These are phyloP conservation scores for Podila verticillata DNA, from an alignment of 192 early-diverging fungal genomes.

Conservation along the genomic window DNA sequence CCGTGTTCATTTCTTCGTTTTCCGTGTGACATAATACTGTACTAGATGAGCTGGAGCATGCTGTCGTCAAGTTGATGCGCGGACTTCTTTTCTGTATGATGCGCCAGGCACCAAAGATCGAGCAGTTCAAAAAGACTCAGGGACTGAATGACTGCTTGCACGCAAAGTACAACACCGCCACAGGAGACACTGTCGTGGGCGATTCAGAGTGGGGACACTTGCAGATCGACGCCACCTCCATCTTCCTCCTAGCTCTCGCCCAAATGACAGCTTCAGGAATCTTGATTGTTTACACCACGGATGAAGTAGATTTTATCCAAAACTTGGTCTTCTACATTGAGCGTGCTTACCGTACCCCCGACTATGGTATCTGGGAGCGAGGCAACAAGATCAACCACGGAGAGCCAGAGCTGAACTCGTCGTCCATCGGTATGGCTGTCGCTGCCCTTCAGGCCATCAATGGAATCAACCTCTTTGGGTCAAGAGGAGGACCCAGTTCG, in stretches of 20 bases:
- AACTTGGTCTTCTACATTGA: slow-evolving; percentile 90
- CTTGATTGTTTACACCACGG: slow-evolving; percentile 77
- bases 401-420: slow-evolving; percentile 83
- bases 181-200: slow-evolving; percentile 85
- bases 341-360: slow-evolving; percentile 79
- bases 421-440: slow-evolving; percentile 86
- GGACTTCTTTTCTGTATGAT: slow-evolving; percentile 82
- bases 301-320: slow-evolving; percentile 86
- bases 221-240: slow-evolving; percentile 86
- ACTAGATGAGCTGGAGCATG: slow-evolving; percentile 84
- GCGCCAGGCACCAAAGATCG: slow-evolving; percentile 83
- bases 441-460: slow-evolving; percentile 86
- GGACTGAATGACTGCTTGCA: slow-evolving; percentile 74
- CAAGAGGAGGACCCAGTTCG: slow-evolving; percentile 74
- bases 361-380: slow-evolving; percentile 89
- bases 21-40: neutral
- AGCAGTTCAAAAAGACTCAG: slow-evolving; percentile 84
- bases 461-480: slow-evolving; percentile 83
- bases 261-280: slow-evolving; percentile 84
- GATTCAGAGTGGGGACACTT: slow-evolving; percentile 87
- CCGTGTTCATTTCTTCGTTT: neutral
- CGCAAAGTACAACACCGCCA: slow-evolving; percentile 86
- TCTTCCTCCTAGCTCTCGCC: slow-evolving; percentile 79
- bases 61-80: slow-evolving; percentile 85
- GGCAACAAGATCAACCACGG: slow-evolving; percentile 90